Evolutionary conservation across 2,329 filamentous ascomycete genomes (phyloP), one percentile per base, ranked within the genome.

Genomic region (Orbilia oligospora): DNA sequence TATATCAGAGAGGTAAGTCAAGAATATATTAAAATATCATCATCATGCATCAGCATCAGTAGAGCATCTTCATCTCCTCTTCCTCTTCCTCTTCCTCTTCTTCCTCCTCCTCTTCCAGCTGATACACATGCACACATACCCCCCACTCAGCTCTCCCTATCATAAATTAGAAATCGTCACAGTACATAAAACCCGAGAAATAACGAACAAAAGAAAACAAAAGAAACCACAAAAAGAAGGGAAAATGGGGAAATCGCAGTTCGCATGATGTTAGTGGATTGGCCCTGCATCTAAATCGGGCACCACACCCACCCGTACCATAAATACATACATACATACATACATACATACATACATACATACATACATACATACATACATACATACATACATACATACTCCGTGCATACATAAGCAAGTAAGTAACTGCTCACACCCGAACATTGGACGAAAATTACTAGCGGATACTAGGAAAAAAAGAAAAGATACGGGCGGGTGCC

Each of bases 281-380:
- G 44, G 48, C 20, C 33, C 38, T 41, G 48, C 65, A 30, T 24
- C 44, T 33, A 20, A 48, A 58, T 58, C 65, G 49, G 55, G 48
- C 33, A 27, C 33, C 18, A 41, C 64, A 36, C 27, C n/a, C 46
- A 49, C 46, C 10, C n/a, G n/a, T n/a, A n/a, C n/a, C n/a, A n/a
- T n/a, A n/a, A n/a, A n/a, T n/a, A n/a, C 46, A 10, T 3, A 30
- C 27, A 30, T 30, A n/a, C n/a, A n/a, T n/a, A n/a, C n/a, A n/a
- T n/a, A n/a, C n/a, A n/a, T n/a, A n/a, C n/a, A n/a, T n/a, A n/a
- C n/a, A n/a, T n/a, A n/a, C n/a, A n/a, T n/a, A n/a, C n/a, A n/a
- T n/a, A n/a, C n/a, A n/a, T n/a, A n/a, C n/a, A n/a, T n/a, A n/a
- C n/a, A n/a, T n/a, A n/a, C n/a, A n/a, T n/a, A n/a, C n/a, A n/a